Percentiles rank a stretch among this genome's conserved stretches.
phyloP scores from a whole-genome alignment of 2,329 filamentous ascomycete species.

The Paracoccidioides brasiliensis region DNA sequence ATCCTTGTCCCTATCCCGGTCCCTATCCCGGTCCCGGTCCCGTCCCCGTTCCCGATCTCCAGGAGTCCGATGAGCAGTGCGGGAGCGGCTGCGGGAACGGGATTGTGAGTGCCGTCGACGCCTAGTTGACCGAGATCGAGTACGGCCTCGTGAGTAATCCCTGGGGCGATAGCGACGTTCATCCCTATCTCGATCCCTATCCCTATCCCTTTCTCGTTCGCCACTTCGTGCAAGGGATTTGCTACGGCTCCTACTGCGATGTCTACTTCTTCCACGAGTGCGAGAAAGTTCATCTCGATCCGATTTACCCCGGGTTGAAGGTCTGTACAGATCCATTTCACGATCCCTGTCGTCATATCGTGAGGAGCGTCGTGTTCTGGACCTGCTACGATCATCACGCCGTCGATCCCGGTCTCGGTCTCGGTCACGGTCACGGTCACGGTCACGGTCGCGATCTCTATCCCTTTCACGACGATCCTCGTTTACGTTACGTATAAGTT shows the following conservation, averaged over 20 bases:
- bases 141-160: conserved; percentile 12
- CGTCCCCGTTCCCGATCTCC: no score
- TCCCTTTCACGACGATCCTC: conserved; percentile 9
- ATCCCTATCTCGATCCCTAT: conserved; percentile 11
- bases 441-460: conserved; percentile 17
- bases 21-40: conserved; percentile 6
- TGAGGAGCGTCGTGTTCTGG: conserved; percentile 13
- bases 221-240: conserved; percentile 18
- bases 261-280: conserved; percentile 20
- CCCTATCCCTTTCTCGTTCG: conserved; percentile 6
- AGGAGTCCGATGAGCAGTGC: conserved; percentile 4
- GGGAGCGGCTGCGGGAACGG: conserved; percentile 12
- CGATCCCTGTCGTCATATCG: conserved; percentile 12
- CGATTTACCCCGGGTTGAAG: conserved; percentile 8
- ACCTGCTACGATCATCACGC: conserved; percentile 17
- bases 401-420: conserved; percentile 14
- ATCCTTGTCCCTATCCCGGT: conserved; percentile 9
- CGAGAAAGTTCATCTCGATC: conserved; percentile 21
- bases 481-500: neutral
- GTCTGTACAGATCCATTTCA: conserved; percentile 12
- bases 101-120: conserved; percentile 11
- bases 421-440: conserved; percentile 15
- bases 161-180: conserved; percentile 14
- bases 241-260: conserved; percentile 22
- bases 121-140: conserved; percentile 7